Conservation (phyloP, 495 filamentous ascomycete species). For the Aspergillus bridgeri region DNA sequence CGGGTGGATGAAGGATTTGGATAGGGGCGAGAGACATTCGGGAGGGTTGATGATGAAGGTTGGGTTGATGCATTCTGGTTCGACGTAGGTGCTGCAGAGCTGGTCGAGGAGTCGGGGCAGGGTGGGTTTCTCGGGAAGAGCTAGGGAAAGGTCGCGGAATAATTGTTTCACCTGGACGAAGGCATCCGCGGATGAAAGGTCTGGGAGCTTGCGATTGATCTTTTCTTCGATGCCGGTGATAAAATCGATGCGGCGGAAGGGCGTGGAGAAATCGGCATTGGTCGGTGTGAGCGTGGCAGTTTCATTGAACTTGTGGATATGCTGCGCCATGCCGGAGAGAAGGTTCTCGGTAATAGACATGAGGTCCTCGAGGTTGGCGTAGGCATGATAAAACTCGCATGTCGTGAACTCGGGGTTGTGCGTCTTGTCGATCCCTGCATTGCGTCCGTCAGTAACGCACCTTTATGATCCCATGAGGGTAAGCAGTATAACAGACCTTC, state of each 20-base stretch:
- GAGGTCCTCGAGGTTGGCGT: constrained; percentile 71
- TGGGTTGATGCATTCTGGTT: constrained; percentile 65
- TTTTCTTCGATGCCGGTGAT: constrained; percentile 69
- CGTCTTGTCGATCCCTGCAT: constrained; percentile 69
- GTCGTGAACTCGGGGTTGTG: constrained; percentile 97
- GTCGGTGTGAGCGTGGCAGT: constrained; percentile 48
- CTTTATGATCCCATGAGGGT: neutral
- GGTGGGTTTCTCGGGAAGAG: constrained; percentile 51
- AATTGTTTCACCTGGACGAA: constrained; percentile 51
- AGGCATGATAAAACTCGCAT: constrained; percentile 93
- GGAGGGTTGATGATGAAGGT: constrained; percentile 91
- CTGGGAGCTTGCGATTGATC: constrained; percentile 63
- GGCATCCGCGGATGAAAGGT: constrained; percentile 57
- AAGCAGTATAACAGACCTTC: constrained; percentile 57
- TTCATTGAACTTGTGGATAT: constrained; percentile 48
- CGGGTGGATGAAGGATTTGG: constrained; percentile 72
- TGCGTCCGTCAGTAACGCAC: neutral
- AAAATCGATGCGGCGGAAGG: constrained; percentile 72
- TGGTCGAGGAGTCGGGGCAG: constrained; percentile 82
- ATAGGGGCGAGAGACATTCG: constrained; percentile 83
- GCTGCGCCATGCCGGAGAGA: constrained; percentile 54
- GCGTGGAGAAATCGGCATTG: constrained; percentile 54
- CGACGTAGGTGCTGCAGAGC: constrained; percentile 72
- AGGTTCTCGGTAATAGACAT: constrained; percentile 70
- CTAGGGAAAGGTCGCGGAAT: constrained; percentile 53